Evolutionary conservation across 805 yeast genomes (phyloP).

Genomic region (Candida tallmaniae): DNA sequence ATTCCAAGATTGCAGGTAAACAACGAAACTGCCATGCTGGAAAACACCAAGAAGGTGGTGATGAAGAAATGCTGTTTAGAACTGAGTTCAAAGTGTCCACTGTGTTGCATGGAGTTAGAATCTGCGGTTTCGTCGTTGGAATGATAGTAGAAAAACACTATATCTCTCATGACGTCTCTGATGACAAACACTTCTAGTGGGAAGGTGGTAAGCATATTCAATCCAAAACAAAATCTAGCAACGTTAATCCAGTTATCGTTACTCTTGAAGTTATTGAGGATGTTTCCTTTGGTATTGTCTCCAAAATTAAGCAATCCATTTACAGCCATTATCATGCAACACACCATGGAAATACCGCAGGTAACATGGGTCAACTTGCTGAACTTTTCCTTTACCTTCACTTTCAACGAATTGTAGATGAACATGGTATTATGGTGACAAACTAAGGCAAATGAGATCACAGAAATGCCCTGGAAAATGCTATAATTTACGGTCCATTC

Average conservation of each 20-base stretch:
- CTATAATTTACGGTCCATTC: slow-evolving; percentile 55
- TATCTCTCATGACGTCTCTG: slow-evolving; percentile 76
- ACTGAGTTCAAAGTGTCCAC: slow-evolving; percentile 38
- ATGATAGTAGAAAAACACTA: slow-evolving; percentile 27
- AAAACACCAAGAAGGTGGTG: slow-evolving; percentile 60
- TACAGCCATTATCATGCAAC: slow-evolving; percentile 73
- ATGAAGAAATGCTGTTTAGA: slow-evolving; percentile 52
- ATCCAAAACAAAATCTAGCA: slow-evolving; percentile 87
- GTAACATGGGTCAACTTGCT: slow-evolving; percentile 77
- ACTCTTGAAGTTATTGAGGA: slow-evolving; percentile 79
- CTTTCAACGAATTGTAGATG: slow-evolving; percentile 76
- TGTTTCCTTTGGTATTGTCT: slow-evolving; percentile 76
- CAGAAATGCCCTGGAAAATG: slow-evolving; percentile 87
- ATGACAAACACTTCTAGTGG: slow-evolving; percentile 90
- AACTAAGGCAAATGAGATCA: slow-evolving; percentile 90
- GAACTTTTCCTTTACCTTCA: slow-evolving; percentile 73
- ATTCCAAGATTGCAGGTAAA: slow-evolving; percentile 87
- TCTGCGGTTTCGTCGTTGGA: slow-evolving; percentile 20
- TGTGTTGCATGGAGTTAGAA: slow-evolving; percentile 10
- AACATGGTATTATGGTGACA: slow-evolving; percentile 94
- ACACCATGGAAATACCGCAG: slow-evolving; percentile 74
- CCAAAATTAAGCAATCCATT: slow-evolving; percentile 76
- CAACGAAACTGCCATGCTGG: slow-evolving; percentile 73
- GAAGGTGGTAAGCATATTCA: slow-evolving; percentile 88
- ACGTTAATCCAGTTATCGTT: slow-evolving; percentile 72